Evolutionary conservation across 495 filamentous ascomycete species (phyloP), one percentile per base, ranked within the genome.

Genomic region (Penicillium samsonianum): DNA sequence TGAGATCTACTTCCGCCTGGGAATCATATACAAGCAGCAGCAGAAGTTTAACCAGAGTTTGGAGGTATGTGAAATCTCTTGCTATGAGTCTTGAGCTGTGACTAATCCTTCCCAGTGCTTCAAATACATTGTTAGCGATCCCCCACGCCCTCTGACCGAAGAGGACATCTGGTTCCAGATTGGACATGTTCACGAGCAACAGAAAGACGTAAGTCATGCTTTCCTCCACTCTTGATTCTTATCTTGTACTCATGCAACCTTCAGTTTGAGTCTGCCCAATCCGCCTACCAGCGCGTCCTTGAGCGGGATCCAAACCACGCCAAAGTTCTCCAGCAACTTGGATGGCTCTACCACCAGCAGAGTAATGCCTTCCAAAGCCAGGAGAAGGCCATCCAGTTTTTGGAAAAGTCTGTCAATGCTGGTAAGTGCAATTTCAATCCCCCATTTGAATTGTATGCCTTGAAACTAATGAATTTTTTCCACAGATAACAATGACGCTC

Each of bases 141-240:
- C 94, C 19, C 94, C 94, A 9, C 83, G 91, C 4, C 94, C 94
- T 16, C 74, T 99, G 70, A 98, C 92, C 1, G 92, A 98, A 68
- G 94, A 97, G 70, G 94, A 99, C 66, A 99, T 99, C 58, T 98
- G 93, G 93, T 99, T 99, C 75, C 94, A 99, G 71, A 98, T 99
- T 63, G 94, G 94, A 23, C 94, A 99, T 72, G 94, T 99, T 46
- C 91, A 99, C 69, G 94, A 99, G 64, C 95, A 98, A 64, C 93
- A 97, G 70, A 98, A 98, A 80, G 94, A 98, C 64, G 94, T 97
- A 79, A 74, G 94, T 83, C 12, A 35, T 40, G 14, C 9, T 46
- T 30, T 2, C 28, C n/a, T 25, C 17, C 7, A 8, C 9, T 25
- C 23, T 25, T 26, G 10, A 4, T 20, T 23, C 4, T 41, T 43